Percentiles rank a stretch among this genome's conserved stretches.
Evolutionary conservation across 495 filamentous ascomycete species (phyloP).

Genomic region (Penicillium daleae): DNA sequence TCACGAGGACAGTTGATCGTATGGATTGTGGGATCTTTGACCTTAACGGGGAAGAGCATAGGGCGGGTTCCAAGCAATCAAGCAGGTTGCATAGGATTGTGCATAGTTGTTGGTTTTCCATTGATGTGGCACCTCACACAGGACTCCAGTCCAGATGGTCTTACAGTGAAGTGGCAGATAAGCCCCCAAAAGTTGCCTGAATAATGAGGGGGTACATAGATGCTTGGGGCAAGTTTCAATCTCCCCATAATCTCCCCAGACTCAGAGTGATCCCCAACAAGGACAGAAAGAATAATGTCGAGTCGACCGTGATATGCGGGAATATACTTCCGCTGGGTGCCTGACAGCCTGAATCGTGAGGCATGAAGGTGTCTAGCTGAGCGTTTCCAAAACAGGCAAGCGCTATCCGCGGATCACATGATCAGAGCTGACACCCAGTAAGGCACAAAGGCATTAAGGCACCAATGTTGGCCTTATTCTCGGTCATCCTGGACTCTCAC

Average conservation of each 20-base stretch:
- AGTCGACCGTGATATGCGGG: not conserved
- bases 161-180: not conserved
- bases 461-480: not conserved
- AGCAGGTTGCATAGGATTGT: not conserved
- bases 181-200: not conserved
- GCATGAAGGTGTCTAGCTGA: too few relatives aligned
- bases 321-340: conserved; percentile 1
- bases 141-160: not conserved
- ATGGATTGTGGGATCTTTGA: not conserved
- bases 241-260: not conserved
- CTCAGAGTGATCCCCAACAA: not conserved
- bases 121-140: not conserved
- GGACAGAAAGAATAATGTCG: not conserved
- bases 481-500: too few relatives aligned
- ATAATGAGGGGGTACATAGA: not conserved
- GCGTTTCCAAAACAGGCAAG: conserved; percentile 1
- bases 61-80: not conserved
- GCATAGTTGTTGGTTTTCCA: not conserved
- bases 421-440: not conserved
- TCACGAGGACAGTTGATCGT: not conserved
- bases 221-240: not conserved
- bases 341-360: not conserved
- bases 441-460: conserved; percentile 5
- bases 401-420: not conserved
- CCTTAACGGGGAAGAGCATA: not conserved